Evolutionary conservation across 2,329 filamentous ascomycete genomes (phyloP), one percentile per base, ranked within the genome.

Genomic region (Sordariomycetes sp.): DNA sequence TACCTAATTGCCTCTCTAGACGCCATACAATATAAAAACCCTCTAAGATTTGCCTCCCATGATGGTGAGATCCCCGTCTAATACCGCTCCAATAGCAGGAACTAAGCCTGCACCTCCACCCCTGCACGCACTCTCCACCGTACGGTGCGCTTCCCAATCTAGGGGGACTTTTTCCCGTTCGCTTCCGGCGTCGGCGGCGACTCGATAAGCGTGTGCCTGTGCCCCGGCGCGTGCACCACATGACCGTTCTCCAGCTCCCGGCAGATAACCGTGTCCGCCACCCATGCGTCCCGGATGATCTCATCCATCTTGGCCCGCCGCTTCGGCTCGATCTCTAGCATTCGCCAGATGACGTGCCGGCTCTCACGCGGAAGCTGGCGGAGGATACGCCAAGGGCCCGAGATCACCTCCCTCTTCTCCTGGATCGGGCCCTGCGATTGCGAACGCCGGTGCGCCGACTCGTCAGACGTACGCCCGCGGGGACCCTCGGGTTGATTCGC

Each of bases 361-460:
- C 88, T 95, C 72, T 97, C 94, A 60, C 93, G 81, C 1, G 94
- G 94, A 11, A 99, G 77, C 40, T 97, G 77, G 50, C 94, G 84
- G 34, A 99, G 76, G 51, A 99, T 81, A 53, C 94, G 83, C 88
- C 93, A 96, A 2, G 94, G 94, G 0, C 94, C 94, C 66, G 91
- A 90, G 64, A 99, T 95, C 0, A 90, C 83, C 68, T 92, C 88
- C 66, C 85, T 87, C 67, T 82, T 85, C 37, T 83, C 81, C 37
- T 50, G 28, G 46, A 53, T 46, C 51, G 35, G 28, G 20, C 54
- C 53, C 35, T 59, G 20, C 40, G 55, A 54, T 34, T 61, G 54
- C 12, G 54, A 57, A 18, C 40, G 48, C 53, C 59, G 54, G 24
- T 61, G 53, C 25, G 54, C 53, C 34, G n/a, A 34, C 32, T 22